Evolutionary conservation across 345 rosid genomes (phyloP).

Genomic region (Bruguiera parviflora): DNA sequence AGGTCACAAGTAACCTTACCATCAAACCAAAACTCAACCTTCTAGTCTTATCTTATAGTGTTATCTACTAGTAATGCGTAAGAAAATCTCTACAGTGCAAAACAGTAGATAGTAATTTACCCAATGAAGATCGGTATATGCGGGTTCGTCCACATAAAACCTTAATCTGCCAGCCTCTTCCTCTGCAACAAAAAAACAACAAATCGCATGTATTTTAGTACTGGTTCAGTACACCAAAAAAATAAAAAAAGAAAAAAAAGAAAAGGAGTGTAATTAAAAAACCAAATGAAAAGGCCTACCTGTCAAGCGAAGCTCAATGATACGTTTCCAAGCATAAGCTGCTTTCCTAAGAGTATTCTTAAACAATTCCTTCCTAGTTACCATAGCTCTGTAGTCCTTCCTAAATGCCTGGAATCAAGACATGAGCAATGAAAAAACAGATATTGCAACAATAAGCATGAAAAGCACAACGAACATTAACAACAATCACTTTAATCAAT

Average conservation of each 20-base stretch:
- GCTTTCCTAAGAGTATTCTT: conserved; percentile 79
- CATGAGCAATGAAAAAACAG: background rate
- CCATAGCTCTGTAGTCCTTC: conserved; percentile 67
- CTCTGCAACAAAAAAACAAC: conserved; percentile 46
- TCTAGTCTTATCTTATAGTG: background rate
- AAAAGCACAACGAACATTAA: background rate
- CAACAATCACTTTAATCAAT: background rate
- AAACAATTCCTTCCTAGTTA: conserved; percentile 88
- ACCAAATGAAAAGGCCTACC: conserved; percentile 39
- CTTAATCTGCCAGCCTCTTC: conserved; percentile 73
- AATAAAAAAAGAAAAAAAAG: background rate
- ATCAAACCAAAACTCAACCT: no score
- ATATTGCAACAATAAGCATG: background rate
- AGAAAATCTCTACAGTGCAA: background rate
- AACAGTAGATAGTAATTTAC: conserved; percentile 31
- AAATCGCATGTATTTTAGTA: background rate
- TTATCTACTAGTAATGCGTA: background rate
- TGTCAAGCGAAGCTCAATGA: conserved; percentile 74
- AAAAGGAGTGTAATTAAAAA: background rate
- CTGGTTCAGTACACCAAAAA: no score
- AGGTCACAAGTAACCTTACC: no score
- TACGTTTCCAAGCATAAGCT: conserved; percentile 84
- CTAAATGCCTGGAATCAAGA: conserved; percentile 49
- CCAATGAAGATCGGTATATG: conserved; percentile 95
- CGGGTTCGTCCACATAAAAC: conserved; percentile 75